These are phyloP conservation scores for Neocatenulostroma microsporum DNA, from an alignment of 2,329 filamentous ascomycete genomes.

Conservation along the genomic window DNA sequence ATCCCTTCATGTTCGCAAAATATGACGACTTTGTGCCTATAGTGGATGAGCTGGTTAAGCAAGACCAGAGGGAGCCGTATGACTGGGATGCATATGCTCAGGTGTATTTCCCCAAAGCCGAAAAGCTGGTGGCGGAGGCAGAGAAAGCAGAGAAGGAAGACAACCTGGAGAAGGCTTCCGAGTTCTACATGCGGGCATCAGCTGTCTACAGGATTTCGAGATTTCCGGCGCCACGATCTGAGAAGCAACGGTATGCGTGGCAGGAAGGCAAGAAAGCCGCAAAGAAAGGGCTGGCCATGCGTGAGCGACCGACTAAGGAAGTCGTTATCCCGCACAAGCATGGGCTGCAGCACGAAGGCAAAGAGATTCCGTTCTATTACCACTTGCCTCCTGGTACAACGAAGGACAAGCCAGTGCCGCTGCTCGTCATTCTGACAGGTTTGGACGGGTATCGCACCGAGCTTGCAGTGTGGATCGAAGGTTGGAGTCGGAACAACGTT, in stretches of 20 bases:
- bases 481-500: conserved; percentile 43
- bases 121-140: conserved; percentile 48
- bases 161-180: conserved; percentile 48
- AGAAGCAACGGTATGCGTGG: conserved; percentile 55
- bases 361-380: conserved; percentile 56
- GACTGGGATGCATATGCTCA: conserved; percentile 56
- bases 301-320: conserved; percentile 54
- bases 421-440: conserved; percentile 51
- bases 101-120: conserved; percentile 53
- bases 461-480: conserved; percentile 45
- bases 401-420: conserved; percentile 39
- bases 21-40: conserved; percentile 63
- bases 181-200: conserved; percentile 60
- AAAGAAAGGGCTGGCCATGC: conserved; percentile 45
- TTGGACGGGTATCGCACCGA: conserved; percentile 54
- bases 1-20: conserved; percentile 60
- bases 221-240: conserved; percentile 51
- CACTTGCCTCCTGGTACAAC: conserved; percentile 47
- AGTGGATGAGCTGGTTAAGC: conserved; percentile 54
- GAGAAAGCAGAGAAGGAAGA: conserved; percentile 43
- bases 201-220: conserved; percentile 66
- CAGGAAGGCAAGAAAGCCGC: conserved; percentile 57
- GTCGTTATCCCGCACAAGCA: conserved; percentile 53
- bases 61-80: conserved; percentile 57
- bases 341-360: conserved; percentile 44